These are phyloP conservation scores for Capronia epimyces DNA, from an alignment of 2,329 filamentous ascomycete genomes.

Conservation along the genomic window DNA sequence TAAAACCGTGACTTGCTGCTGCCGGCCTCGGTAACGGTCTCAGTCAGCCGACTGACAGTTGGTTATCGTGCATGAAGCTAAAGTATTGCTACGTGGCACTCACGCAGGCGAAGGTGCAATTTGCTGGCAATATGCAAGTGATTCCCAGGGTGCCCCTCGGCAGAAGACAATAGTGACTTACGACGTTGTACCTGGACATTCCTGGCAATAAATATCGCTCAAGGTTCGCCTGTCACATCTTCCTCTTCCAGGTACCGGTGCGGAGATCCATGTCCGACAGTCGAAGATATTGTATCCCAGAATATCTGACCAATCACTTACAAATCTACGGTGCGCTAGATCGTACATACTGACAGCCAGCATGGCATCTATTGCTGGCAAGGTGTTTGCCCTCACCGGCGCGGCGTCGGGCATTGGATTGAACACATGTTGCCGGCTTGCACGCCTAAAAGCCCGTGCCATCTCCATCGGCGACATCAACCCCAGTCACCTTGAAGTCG, in stretches of 20 bases:
- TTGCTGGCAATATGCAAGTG: background rate
- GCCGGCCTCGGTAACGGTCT: background rate
- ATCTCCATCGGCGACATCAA: conserved; percentile 11
- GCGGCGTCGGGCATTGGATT: conserved; percentile 47
- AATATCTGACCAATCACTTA: background rate
- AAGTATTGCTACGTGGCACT: conserved; percentile 4
- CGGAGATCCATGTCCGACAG: background rate
- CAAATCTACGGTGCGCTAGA: background rate
- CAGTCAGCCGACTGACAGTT: background rate
- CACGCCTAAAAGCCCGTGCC: conserved; percentile 7
- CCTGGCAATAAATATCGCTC: conserved; percentile 2
- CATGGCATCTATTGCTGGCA: conserved; percentile 12
- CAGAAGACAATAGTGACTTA: background rate
- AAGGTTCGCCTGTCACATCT: background rate
- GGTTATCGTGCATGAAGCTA: conserved; percentile 12
- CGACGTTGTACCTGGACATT: background rate
- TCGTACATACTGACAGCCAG: background rate
- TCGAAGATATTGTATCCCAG: background rate
- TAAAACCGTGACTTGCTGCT: background rate
- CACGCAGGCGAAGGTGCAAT: background rate
- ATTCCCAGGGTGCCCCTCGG: background rate
- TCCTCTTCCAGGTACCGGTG: background rate
- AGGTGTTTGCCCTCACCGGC: conserved; percentile 13
- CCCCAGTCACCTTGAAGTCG: conserved; percentile 1
- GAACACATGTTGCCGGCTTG: conserved; percentile 36